Evolutionary conservation across 2,329 filamentous ascomycete genomes (phyloP).

Genomic region (Sclerotinia trifoliorum): DNA sequence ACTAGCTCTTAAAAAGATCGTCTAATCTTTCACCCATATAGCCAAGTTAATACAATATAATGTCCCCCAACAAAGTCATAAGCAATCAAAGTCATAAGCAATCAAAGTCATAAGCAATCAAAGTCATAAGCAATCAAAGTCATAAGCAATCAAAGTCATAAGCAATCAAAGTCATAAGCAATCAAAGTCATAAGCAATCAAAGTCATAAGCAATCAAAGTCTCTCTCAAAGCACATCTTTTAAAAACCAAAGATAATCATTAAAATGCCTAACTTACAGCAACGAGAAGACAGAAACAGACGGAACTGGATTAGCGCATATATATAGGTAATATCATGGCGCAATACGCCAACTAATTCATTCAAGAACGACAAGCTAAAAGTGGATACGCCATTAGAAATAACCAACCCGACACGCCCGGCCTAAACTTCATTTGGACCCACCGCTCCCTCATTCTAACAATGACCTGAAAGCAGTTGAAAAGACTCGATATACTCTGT

Average conservation of each 20-base stretch:
- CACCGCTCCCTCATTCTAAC: not conserved
- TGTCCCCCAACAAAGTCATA: not conserved
- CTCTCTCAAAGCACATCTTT: not conserved
- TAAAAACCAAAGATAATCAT: not conserved
- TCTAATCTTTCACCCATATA: too few relatives aligned
- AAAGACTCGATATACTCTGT: too few relatives aligned
- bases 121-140: not conserved
- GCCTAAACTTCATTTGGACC: not conserved
- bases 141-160: too few relatives aligned
- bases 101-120: not conserved
- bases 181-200: not conserved
- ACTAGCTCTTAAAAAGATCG: not conserved
- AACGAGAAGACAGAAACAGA: not conserved
- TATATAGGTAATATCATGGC: not conserved
- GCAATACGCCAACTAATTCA: not conserved
- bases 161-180: not conserved
- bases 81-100: too few relatives aligned
- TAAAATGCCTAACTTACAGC: not conserved
- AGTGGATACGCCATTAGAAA: not conserved
- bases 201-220: not conserved
- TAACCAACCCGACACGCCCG: accelerated
- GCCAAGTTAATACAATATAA: not conserved
- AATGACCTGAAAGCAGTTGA: not conserved
- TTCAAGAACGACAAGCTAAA: not conserved
- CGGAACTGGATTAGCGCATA: not conserved